Conservation (phyloP, 257 asterid species). For the Ajuga chamaepitys region DNA sequence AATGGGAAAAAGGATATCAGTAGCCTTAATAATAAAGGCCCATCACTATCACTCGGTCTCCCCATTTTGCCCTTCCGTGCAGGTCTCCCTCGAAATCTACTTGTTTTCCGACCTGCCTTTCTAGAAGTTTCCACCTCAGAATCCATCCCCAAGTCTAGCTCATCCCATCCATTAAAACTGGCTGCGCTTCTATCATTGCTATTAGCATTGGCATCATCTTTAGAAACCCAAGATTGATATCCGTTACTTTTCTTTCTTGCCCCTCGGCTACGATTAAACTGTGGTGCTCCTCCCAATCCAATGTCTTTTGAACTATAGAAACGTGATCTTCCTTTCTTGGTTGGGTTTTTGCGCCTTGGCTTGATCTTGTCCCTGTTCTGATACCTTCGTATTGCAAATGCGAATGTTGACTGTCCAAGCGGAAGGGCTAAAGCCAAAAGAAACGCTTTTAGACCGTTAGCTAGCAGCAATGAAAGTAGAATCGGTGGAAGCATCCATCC, state of each 20-base stretch:
- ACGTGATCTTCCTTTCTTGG: constrained; percentile 27
- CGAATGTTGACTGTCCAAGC: constrained; percentile 57
- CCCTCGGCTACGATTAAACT: constrained; percentile 10
- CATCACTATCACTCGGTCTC: constrained; percentile 17
- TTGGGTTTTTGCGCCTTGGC: constrained; percentile 20
- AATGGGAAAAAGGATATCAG: constrained; percentile 60
- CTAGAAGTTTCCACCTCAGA: constrained; percentile 19
- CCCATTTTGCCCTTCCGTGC: constrained; percentile 19
- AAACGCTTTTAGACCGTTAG: constrained; percentile 75
- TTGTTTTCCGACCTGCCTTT: constrained; percentile 16
- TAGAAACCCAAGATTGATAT: constrained; percentile 42
- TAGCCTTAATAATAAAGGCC: constrained; percentile 57
- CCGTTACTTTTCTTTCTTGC: constrained; percentile 25
- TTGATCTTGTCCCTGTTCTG: constrained; percentile 20
- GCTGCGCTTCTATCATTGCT: constrained; percentile 14
- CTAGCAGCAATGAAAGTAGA: constrained; percentile 37
- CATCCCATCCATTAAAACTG: constrained; percentile 80
- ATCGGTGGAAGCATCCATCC: constrained; percentile 67
- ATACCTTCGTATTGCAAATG: constrained; percentile 47
- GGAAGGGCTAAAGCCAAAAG: constrained; percentile 66
- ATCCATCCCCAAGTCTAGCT: constrained; percentile 34
- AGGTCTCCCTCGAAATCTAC: constrained; percentile 20
- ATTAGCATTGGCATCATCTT: constrained; percentile 12
- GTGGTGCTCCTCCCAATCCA: constrained; percentile 17
- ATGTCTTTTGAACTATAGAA: constrained; percentile 27